phyloP scores from a whole-genome alignment of 352 stramenopile genomes.

The Pythium phragmitis region DNA sequence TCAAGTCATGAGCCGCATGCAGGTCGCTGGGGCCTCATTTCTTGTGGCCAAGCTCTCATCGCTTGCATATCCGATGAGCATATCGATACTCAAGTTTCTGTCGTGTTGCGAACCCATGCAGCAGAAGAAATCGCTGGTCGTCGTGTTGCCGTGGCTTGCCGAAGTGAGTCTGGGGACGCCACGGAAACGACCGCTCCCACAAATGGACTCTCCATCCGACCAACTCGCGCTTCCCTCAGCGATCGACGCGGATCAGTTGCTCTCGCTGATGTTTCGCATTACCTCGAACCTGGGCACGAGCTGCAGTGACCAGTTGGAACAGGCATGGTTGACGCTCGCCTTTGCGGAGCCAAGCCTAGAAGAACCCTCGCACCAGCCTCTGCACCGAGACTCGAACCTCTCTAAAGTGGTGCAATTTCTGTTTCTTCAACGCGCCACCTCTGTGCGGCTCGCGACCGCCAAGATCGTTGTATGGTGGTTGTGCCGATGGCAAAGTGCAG shows the following conservation, averaged over 20 bases:
- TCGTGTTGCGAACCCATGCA: conserved; percentile 32
- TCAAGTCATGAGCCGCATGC: conserved; percentile 33
- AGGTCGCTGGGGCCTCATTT: conserved; percentile 32
- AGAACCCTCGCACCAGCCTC: neutral
- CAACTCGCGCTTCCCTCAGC: neutral
- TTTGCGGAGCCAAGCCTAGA: conserved; percentile 24
- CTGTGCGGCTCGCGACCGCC: conserved; percentile 37
- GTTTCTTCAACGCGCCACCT: conserved; percentile 44
- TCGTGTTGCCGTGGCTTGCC: conserved; percentile 55
- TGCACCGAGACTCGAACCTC: conserved; percentile 23
- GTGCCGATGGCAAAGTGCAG: conserved; percentile 56
- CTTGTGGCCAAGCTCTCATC: conserved; percentile 35
- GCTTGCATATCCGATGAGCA: conserved; percentile 36
- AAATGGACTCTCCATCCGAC: neutral
- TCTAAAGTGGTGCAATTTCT: conserved; percentile 39
- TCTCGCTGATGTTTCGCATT: conserved; percentile 54
- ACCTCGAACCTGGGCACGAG: conserved; percentile 38
- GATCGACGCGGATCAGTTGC: conserved; percentile 28
- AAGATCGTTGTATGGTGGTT: conserved; percentile 68
- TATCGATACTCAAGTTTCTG: conserved; percentile 44
- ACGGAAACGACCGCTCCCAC: neutral
- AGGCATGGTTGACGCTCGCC: conserved; percentile 59
- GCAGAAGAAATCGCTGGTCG: conserved; percentile 55
- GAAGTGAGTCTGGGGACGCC: conserved; percentile 28
- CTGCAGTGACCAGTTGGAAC: conserved; percentile 58